Base-by-base conservation (phyloP, 2,329 filamentous ascomycete species). In the Cladosporium austrohemisphaericum region DNA sequence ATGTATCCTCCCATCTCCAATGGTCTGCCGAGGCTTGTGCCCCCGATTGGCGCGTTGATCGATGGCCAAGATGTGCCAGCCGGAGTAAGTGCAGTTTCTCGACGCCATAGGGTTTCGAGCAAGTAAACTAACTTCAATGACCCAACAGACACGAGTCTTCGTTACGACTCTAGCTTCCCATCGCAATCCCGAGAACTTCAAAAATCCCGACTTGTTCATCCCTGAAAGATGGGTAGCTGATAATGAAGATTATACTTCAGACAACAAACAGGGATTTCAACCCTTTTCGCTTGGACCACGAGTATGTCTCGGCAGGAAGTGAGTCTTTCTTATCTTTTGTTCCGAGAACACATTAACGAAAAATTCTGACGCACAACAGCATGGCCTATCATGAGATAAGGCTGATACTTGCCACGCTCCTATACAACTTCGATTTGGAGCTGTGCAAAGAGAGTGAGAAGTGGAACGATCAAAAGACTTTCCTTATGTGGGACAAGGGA, bases 171-270 rank as follows among this genome's bases (percentile, higher is more conserved):
- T 62, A 23, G 38, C 57, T 2, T 54, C 58, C 26, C 58, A 60
- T n/a, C 57, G 52, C 48, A 61, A 58, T 20, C 29, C 49, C 5
- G 35, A 53, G 49, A 65, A 66, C 52, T 66, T 64, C 52, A 32
- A 41, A 7, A 54, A 65, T 25, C 56, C 59, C 3, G 51, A 58
- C 28, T 14, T 19, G 0, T 66, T 65, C 50, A 51, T 63, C 1
- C 69, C 70, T 1, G 67, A 71, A 36, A 59, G 72, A 8, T 75
- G 69, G 69, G 51, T 74, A 5, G 59, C 35, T 3, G 60, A 64
- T 19, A 40, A 51, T 1, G 52, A 48, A 13, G 41, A 47, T 11
- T 26, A n/a, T 22, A 45, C 45, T 2, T 32, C 52, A 8, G 64
- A 65, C 51, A 59, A 60, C 28, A 61, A 59, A 22, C 50, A 57